Evolutionary conservation across 73 alveolate species (phyloP), one percentile per base, ranked within the genome.

Genomic region (Paramecium bursaria): DNA sequence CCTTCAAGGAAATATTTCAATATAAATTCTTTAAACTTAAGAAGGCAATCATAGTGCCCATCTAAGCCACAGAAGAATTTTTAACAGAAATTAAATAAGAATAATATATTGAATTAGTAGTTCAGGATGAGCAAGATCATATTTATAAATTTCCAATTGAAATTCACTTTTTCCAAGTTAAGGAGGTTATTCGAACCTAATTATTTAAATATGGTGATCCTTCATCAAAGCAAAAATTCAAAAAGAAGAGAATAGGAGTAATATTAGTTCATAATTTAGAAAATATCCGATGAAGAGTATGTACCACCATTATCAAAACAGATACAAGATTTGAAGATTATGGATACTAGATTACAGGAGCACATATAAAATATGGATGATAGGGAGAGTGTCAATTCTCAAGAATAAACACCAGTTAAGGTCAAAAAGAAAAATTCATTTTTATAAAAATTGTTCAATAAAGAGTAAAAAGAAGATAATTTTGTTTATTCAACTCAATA

Each of bases 341-440:
- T 61, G 80, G 54, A 61, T 61, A 4, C 31, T 3, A 23, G 80
- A 35, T 61, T 23, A 6, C 55, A 61, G 42, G 80, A 61, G 21
- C 42, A 23, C n/a, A 61, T 61, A n/a, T 35, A 61, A 61, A 35
- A 54, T 61, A 61, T 61, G 80, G 80, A 61, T 61, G 80, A 61
- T n/a, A 61, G 80, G 42, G 80, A 61, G 0, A 61, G 80, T 11
- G 42, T 54, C 4, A 21, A 51, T 13, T 61, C 80, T 23, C 14
- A 35, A 3, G 80, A 5, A 39, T 39, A 5, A n/a, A n/a, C n/a
- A n/a, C n/a, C n/a, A n/a, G n/a, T n/a, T n/a, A n/a, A n/a, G n/a
- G n/a, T n/a, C n/a, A n/a, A n/a, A n/a, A n/a, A n/a, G n/a, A n/a
- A n/a, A n/a, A n/a, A n/a, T n/a, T n/a, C n/a, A n/a, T n/a, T n/a